Conservation (phyloP, 257 asterid genomes). For the Nicotiana noctiflora region DNA sequence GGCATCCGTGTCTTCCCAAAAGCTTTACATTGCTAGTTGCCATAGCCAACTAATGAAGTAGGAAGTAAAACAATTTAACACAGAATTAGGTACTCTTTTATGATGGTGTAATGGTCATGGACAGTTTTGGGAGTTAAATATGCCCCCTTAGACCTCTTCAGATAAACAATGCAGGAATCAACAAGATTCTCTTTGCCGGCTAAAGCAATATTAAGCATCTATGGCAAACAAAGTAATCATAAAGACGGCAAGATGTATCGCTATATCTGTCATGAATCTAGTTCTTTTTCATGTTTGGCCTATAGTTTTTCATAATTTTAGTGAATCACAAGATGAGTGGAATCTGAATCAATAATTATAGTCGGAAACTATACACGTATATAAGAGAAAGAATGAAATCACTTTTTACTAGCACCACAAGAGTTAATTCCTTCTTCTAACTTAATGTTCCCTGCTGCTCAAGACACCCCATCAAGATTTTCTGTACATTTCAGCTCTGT, state of each 20-base stretch:
- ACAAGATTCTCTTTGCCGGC: neutral
- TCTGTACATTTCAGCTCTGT: neutral
- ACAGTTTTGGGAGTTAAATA: neutral
- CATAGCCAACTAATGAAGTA: conserved; percentile 22
- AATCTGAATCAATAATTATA: neutral
- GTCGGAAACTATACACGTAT: neutral
- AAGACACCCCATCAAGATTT: neutral
- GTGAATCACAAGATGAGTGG: neutral
- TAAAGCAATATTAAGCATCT: neutral
- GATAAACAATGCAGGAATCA: neutral
- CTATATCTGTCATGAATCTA: neutral
- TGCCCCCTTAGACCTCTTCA: neutral
- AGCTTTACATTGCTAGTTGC: conserved; percentile 28
- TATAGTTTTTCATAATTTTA: neutral
- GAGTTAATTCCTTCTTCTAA: neutral
- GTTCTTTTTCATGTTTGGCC: neutral
- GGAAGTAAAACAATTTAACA: neutral
- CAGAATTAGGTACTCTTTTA: neutral
- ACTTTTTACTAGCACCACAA: neutral
- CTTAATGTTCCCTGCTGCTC: neutral
- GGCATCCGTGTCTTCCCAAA: conserved; percentile 33
- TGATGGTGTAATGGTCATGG: neutral
- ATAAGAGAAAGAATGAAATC: neutral
- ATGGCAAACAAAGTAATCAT: neutral
- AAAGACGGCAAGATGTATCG: neutral